Evolutionary conservation across 495 filamentous ascomycete genomes (phyloP).

Genomic region (Thermothielavioides terrestris): DNA sequence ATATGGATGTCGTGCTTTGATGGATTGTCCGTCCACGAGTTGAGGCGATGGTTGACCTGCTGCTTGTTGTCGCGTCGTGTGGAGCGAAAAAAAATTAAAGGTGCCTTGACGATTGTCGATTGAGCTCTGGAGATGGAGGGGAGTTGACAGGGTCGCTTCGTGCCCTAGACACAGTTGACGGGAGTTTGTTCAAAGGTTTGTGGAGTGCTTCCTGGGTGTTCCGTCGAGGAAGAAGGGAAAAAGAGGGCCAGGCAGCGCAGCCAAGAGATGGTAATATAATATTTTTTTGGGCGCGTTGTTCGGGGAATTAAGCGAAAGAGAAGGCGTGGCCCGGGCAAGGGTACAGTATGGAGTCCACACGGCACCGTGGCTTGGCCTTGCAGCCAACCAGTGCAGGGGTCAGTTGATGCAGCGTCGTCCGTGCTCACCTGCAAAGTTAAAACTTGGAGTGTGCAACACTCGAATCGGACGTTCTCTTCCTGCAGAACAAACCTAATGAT

Average conservation of each 20-base stretch:
- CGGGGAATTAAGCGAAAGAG: constrained; percentile 31
- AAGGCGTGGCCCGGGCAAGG: constrained; percentile 23
- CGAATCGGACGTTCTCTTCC: too few relatives aligned
- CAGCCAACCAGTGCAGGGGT: constrained; percentile 8
- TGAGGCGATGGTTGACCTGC: constrained; percentile 24
- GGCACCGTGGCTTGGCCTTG: too few relatives aligned
- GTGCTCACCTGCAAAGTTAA: too few relatives aligned
- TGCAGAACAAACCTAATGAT: too few relatives aligned
- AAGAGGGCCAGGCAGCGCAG: constrained; percentile 29
- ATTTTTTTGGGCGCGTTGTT: constrained; percentile 38
- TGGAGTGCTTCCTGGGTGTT: constrained; percentile 39
- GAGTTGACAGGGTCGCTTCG: constrained; percentile 79
- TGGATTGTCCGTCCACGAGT: constrained; percentile 28
- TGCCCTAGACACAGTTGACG: constrained; percentile 67
- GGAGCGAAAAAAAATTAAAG: constrained; percentile 22
- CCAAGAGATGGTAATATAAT: constrained; percentile 42
- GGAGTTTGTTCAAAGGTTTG: constrained; percentile 31
- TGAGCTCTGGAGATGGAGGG: constrained; percentile 52
- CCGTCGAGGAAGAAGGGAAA: constrained; percentile 35
- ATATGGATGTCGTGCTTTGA: constrained; percentile 25
- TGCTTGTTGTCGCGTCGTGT: constrained; percentile 25
- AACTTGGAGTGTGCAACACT: too few relatives aligned
- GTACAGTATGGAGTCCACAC: too few relatives aligned
- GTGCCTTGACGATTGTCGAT: constrained; percentile 30
- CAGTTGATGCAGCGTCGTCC: constrained; percentile 10